Base-by-base conservation (phyloP, 495 filamentous ascomycete genomes). In the Jackrogersella minutella region DNA sequence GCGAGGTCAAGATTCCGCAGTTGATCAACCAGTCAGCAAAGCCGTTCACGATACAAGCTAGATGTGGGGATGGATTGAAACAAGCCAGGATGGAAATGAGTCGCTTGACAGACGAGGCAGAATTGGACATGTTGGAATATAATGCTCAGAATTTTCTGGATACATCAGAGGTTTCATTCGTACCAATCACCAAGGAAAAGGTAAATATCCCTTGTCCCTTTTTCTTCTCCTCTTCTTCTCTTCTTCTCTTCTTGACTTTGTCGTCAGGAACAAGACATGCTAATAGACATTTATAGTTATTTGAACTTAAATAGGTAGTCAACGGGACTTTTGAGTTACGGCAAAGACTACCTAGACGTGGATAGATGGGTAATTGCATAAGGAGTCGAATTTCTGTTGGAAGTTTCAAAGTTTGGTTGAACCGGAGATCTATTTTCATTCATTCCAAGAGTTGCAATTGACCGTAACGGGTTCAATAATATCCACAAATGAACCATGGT, bases 141-240 rank as follows among this genome's bases (percentile, higher is more conserved):
- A 24, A 58, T 30, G 7, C 58, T 1, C 14, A 46, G 10, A 57
- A 22, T 16, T 44, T 22, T 7, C 52, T 46, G 24, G 64, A 62
- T 19, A 68, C 64, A 31, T 62, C 52, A 0, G 64, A 68, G 33
- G 47, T 68, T 16, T 58, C 58, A 14, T 68, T 68, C 5, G 37
- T 52, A 7, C 33, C 58, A 19, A 0, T 53, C 5, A 58, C 40
- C 5, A 46, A 37, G 46, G 17, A 53, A 0, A 66, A 61, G 28
- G 63, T 61, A 1, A 60, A 50, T 17, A 5, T 28, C 9, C 1
- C n/a, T 24, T 59, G 10, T 22, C 31, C 19, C 19, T 19, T 13
- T 22, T 14, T 19, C 19, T 30, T 36, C 50, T 30, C 11, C 33
- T 10, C 9, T n/a, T 2, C 9, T 36, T 4, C 11, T 36, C 11